A percentile compares a stretch with the other conserved stretches of the same genome.
Conservation (phyloP, 2,329 filamentous ascomycete genomes). For the Orbilia quercus region DNA sequence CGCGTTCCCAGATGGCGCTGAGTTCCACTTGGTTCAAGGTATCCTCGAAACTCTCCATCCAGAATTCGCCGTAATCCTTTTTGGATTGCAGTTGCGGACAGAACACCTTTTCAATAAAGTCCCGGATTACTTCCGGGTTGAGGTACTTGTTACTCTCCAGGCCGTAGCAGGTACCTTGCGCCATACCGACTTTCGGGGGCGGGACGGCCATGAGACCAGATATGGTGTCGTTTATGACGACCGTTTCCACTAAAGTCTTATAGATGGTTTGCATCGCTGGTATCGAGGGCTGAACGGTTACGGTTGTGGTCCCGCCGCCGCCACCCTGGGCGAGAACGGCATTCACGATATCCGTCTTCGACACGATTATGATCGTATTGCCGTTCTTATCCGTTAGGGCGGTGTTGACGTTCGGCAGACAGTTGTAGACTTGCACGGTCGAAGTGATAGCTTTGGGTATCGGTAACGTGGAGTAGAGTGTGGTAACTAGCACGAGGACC, state of each 20-base stretch:
- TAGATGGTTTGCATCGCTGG: neutral
- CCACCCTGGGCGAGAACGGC: neutral
- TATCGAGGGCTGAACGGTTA: too few species aligned
- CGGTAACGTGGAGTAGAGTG: neutral
- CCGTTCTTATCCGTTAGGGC: neutral
- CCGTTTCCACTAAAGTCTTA: slow-evolving; percentile 5
- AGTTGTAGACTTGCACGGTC: neutral
- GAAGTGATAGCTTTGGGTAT: neutral
- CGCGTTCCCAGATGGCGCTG: slow-evolving; percentile 20
- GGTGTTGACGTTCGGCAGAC: neutral
- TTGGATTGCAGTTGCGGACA: slow-evolving; percentile 19
- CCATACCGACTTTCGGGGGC: slow-evolving; percentile 12
- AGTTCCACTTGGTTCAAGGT: slow-evolving; percentile 31
- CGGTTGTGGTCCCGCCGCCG: too few species aligned
- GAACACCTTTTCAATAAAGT: slow-evolving; percentile 17
- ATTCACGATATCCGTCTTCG: neutral
- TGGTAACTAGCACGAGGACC: neutral
- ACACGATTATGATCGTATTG: neutral
- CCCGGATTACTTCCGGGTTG: slow-evolving; percentile 10
- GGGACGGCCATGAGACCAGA: slow-evolving; percentile 12
- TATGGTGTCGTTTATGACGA: neutral
- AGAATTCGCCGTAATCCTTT: slow-evolving; percentile 21
- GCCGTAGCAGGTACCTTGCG: slow-evolving; percentile 37
- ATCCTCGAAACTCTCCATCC: slow-evolving; percentile 28
- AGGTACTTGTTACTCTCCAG: slow-evolving; percentile 25